Conservation (phyloP, 352 stramenopile genomes). For the Globisporangium middletonii region DNA sequence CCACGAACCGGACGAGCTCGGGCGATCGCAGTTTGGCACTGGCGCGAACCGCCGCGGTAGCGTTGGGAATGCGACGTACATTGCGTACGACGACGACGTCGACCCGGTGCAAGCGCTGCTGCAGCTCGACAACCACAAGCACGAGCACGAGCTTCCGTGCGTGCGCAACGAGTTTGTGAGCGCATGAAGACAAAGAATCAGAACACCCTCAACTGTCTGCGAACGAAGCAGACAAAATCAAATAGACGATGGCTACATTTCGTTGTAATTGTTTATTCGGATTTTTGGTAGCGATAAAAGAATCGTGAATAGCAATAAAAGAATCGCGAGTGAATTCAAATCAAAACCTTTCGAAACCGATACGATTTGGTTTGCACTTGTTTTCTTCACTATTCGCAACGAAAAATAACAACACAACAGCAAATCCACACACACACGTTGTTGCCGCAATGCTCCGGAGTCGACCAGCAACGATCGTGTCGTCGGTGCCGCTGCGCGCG, state of each 20-base stretch:
- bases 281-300: no score
- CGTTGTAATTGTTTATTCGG: neutral
- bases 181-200: neutral
- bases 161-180: neutral
- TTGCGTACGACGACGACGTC: slow-evolving; percentile 45
- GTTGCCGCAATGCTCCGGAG: neutral
- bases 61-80: slow-evolving; percentile 55
- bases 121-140: slow-evolving; percentile 12
- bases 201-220: neutral
- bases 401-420: no score
- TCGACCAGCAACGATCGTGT: neutral
- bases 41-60: slow-evolving; percentile 21
- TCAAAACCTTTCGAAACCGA: neutral
- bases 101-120: no score
- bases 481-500: slow-evolving; percentile 2
- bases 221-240: slow-evolving; percentile 9
- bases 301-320: no score
- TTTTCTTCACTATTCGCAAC: no score
- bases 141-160: neutral
- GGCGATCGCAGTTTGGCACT: slow-evolving; percentile 20
- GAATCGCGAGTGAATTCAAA: neutral
- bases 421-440: neutral
- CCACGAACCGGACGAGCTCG: slow-evolving; percentile 48
- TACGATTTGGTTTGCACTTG: no score
- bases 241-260: neutral